Evolutionary conservation across 768 basidiomycete genomes (phyloP).

Genomic region (Suillus brevipes): DNA sequence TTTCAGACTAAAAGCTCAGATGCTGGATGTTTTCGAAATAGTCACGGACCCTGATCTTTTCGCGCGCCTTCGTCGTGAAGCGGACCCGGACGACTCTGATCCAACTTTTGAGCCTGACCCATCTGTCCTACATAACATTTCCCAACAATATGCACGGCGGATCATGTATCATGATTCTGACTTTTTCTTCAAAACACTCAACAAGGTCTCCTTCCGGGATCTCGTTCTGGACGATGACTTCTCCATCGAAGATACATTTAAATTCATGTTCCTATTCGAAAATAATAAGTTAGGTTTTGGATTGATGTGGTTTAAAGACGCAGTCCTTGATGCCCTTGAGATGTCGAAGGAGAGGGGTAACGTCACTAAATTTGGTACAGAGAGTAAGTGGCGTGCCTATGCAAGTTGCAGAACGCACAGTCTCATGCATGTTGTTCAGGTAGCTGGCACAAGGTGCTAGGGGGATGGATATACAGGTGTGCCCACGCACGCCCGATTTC

Average conservation of each 20-base stretch:
- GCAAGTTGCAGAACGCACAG: neutral
- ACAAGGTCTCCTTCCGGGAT: conserved; percentile 34
- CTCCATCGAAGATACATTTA: conserved; percentile 21
- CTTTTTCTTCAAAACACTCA: conserved; percentile 29
- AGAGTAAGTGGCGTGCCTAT: conserved; percentile 6
- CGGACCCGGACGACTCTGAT: neutral
- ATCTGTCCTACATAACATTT: neutral
- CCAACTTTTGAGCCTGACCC: no score
- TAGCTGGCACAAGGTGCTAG: conserved; percentile 25
- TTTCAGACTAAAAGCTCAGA: conserved; percentile 11
- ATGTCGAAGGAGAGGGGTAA: conserved; percentile 12
- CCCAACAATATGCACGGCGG: conserved; percentile 29
- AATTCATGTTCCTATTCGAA: conserved; percentile 12
- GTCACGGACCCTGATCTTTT: conserved; percentile 9
- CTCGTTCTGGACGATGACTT: conserved; percentile 35
- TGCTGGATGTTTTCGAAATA: neutral
- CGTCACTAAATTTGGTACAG: conserved; percentile 12
- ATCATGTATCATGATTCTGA: conserved; percentile 31
- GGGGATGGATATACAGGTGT: conserved; percentile 34
- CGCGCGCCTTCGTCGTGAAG: neutral
- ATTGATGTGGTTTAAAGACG: conserved; percentile 30
- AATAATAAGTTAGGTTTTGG: conserved; percentile 14
- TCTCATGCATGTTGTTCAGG: conserved; percentile 3
- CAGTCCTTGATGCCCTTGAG: conserved; percentile 25
- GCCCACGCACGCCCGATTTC: conserved; percentile 21